These are phyloP conservation scores for Filosporella fistucella DNA, from an alignment of 495 filamentous ascomycete genomes.

Conservation along the genomic window DNA sequence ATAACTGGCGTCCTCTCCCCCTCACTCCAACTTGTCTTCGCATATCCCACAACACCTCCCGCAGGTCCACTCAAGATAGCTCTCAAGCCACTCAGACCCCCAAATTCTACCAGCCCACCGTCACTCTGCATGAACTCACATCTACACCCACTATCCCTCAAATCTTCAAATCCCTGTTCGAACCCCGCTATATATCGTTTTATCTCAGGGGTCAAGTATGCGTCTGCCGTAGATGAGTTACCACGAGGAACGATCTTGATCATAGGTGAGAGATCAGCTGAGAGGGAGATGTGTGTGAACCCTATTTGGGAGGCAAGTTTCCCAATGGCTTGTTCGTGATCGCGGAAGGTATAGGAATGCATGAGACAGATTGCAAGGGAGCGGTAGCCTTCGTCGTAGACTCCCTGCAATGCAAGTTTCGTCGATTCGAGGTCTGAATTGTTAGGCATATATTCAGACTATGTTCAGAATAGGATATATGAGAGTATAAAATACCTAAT, in stretches of 20 bases:
- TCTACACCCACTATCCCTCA: constrained; percentile 21
- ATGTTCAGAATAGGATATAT: too few species aligned
- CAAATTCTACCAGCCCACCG: neutral
- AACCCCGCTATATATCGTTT: constrained; percentile 26
- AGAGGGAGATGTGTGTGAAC: constrained; percentile 20
- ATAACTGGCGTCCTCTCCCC: neutral
- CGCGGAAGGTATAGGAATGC: constrained; percentile 30
- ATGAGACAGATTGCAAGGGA: constrained; percentile 25
- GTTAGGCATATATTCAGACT: too few species aligned
- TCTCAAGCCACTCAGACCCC: constrained; percentile 51
- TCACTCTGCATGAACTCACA: constrained; percentile 30
- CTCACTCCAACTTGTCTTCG: constrained; percentile 26
- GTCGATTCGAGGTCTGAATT: too few species aligned
- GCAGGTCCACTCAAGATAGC: constrained; percentile 57
- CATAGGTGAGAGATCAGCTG: constrained; percentile 24
- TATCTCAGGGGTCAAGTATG: constrained; percentile 28
- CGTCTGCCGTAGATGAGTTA: constrained; percentile 26
- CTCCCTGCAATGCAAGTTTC: too few species aligned
- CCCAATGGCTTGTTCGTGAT: constrained; percentile 35
- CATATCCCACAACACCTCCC: constrained; percentile 41
- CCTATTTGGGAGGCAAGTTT: constrained; percentile 37
- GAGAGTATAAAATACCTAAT: too few species aligned
- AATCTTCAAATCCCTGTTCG: constrained; percentile 46
- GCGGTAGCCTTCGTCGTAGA: constrained; percentile 20
- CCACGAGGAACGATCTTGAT: constrained; percentile 29